Conservation (phyloP, 257 asterid genomes). For the Cynanchum wilfordii region DNA sequence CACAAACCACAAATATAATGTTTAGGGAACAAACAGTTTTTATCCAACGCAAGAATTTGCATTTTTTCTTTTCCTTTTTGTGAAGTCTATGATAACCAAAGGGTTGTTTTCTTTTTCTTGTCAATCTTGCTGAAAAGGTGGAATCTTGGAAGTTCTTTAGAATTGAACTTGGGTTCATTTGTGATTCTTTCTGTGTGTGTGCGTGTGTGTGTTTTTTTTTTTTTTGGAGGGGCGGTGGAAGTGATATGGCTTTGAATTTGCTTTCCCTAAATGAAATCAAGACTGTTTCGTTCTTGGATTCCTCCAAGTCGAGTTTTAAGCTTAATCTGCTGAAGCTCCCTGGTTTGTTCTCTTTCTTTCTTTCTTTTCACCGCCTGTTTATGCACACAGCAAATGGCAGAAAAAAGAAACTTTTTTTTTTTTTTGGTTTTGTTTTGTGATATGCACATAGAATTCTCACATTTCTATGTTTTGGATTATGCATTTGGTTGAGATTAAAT, state of each 20-base stretch:
- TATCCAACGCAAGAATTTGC: not conserved
- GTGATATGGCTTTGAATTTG: constrained; percentile 62
- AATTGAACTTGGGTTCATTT: not conserved
- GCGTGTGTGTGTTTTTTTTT: too few relatives aligned
- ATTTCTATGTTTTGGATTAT: not conserved
- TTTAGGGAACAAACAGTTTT: not conserved
- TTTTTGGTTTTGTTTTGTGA: not conserved
- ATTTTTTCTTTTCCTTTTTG: too few relatives aligned
- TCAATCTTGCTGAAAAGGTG: not conserved
- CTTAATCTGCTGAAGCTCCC: constrained; percentile 51
- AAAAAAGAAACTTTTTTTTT: too few relatives aligned
- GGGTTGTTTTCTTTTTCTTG: constrained; percentile 9
- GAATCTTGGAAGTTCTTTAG: constrained; percentile 2
- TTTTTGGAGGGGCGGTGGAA: constrained; percentile 3
- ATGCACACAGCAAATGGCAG: not conserved
- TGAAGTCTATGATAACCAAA: not conserved
- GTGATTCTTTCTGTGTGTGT: not conserved
- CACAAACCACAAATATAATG: constrained; percentile 4
- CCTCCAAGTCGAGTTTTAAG: constrained; percentile 54
- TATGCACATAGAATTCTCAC: not conserved
- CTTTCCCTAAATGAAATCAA: constrained; percentile 62
- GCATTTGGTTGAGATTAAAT: not conserved
- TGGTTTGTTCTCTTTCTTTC: constrained; percentile 23
- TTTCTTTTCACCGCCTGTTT: not conserved
- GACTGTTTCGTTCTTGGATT: constrained; percentile 74